Base-by-base conservation (phyloP, 2,329 filamentous ascomycete genomes). In the Penicillium sp. region DNA sequence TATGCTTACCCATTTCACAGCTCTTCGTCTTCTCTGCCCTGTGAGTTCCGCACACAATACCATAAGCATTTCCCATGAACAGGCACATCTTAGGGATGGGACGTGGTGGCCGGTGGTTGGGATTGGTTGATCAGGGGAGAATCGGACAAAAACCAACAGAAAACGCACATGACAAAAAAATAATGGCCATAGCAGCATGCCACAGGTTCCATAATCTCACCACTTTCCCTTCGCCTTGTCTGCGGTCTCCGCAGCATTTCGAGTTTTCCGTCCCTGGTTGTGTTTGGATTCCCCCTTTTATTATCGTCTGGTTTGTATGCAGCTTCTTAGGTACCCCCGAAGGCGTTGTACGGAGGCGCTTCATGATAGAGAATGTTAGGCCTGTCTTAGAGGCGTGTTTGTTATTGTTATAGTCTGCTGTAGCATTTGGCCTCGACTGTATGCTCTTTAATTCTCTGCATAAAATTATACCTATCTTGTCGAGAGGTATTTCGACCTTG, bases 11-110 rank as follows among this genome's bases (percentile, higher is more conserved):
- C 28, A 29, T 29, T 18, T n/a, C 3, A 50, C 56, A 89, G 86
- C 76, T 89, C 63, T 89, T 89, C 72, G 86, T 89, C 61, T 89
- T 89, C 72, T 89, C 86, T 57, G 86, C 86, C 67, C 79, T 89
- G 72, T 89, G 64, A 68, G 32, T 40, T 28, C 27, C 27, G 50
- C 49, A 23, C 20, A 23, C 15, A 51, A 53, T 49, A 48, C 51
- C 53, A 55, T 57, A 46, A 53, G 53, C 52, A 55, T 56, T 44
- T 50, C 54, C 52, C 55, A 58, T 56, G 58, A 55, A 63, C 50
- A 56, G 57, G 55, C 53, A 53, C 51, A 58, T 59, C 48, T 53
- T 56, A 53, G 50, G 54, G 57, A 47, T 50, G 42, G 53, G 50
- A 47, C 52, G 35, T 23, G 50, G 53, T 55, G 50, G 54, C 46